Conservation (phyloP, 345 rosid genomes). For the Eucalyptus cloeziana region DNA sequence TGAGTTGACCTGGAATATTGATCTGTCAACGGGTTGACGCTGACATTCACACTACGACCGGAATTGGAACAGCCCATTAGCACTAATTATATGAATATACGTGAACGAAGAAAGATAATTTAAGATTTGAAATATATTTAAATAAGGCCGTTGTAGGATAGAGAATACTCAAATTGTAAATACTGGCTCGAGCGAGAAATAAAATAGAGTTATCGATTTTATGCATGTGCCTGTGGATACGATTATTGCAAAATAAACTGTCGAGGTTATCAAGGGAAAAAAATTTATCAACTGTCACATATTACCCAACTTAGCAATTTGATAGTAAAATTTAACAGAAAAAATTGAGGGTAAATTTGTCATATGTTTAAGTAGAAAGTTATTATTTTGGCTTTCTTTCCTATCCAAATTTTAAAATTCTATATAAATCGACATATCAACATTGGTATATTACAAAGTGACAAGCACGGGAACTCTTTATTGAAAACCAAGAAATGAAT, state of each 20-base stretch:
- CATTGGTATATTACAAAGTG: not conserved
- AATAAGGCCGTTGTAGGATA: not conserved
- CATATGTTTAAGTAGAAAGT: not conserved
- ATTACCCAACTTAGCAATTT: no score
- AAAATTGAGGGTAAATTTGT: no score
- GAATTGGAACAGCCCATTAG: not conserved
- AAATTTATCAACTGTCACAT: no score
- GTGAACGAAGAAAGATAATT: not conserved
- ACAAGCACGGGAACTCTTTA: not conserved
- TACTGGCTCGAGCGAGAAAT: no score
- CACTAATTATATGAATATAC: not conserved
- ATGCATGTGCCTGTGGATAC: not conserved
- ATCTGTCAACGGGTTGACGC: not conserved
- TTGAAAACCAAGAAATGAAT: not conserved
- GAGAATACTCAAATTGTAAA: no score
- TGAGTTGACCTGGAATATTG: not conserved
- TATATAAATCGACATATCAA: not conserved
- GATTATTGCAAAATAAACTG: not conserved
- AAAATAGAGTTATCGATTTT: no score
- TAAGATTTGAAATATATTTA: not conserved
- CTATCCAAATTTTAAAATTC: not conserved
- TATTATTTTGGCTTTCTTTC: not conserved
- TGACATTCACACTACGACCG: not conserved
- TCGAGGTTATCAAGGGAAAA: not conserved
- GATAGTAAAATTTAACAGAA: no score